Percentiles rank a stretch among this genome's conserved stretches.
Evolutionary conservation across 306 rosid species (phyloP).

Genomic region (Pueraria montana): DNA sequence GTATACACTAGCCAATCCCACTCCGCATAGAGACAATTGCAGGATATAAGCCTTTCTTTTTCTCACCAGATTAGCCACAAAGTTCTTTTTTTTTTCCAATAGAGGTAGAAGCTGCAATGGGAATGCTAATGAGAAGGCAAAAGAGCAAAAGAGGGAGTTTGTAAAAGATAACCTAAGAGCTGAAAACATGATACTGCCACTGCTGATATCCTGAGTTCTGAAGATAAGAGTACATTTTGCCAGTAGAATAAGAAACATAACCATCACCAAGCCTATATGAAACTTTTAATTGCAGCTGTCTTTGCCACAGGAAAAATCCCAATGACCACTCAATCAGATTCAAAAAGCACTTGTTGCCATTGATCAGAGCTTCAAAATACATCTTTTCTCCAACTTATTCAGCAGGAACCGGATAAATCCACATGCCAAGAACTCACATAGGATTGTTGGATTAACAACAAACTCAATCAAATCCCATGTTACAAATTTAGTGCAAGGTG

Average conservation of each 20-base stretch:
- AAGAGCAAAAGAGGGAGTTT: not conserved
- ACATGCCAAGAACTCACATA: not conserved
- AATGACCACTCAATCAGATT: not conserved
- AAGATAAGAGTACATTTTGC: no score
- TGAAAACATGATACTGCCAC: not conserved
- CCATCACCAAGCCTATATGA: not conserved
- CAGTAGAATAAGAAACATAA: slow-evolving; percentile 1
- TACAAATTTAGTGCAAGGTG: slow-evolving; percentile 23
- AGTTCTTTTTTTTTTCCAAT: not conserved
- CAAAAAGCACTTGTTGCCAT: slow-evolving; percentile 33
- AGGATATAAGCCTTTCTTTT: not conserved
- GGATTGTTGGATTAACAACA: not conserved
- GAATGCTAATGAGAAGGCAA: slow-evolving; percentile 1
- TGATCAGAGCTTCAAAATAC: not conserved
- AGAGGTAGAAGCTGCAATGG: not conserved
- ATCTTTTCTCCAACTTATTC: not conserved
- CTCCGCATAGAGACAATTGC: not conserved
- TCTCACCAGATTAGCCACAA: not conserved
- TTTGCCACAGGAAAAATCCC: not conserved
- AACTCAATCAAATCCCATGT: not conserved
- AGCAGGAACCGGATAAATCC: slow-evolving; percentile 14
- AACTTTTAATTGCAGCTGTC: not conserved
- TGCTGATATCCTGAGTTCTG: not conserved
- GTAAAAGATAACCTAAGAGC: not conserved
- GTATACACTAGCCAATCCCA: not conserved